A percentile compares a stretch with the other conserved stretches of the same genome.
Evolutionary conservation across 805 yeast species (phyloP).

Genomic region (Yamadazyma scolyti): DNA sequence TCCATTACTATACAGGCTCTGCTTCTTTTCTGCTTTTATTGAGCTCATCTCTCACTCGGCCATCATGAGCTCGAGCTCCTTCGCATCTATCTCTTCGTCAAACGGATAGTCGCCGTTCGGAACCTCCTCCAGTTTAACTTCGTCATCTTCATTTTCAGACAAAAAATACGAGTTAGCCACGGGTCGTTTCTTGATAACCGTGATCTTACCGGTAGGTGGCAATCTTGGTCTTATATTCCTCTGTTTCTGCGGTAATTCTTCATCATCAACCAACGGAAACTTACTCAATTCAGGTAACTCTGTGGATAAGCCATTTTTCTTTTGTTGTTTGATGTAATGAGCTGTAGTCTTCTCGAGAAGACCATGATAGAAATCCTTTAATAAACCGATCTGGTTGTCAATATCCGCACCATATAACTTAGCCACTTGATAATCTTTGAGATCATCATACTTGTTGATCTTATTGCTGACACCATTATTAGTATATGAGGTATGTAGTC

Average conservation of each 20-base stretch:
- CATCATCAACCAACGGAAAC: slow-evolving; percentile 65
- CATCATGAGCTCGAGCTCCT: slow-evolving; percentile 13
- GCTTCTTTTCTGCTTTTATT: too few species aligned
- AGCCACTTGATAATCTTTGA: slow-evolving; percentile 52
- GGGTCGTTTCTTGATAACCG: slow-evolving; percentile 62
- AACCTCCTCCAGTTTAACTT: slow-evolving; percentile 1
- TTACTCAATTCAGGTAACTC: slow-evolving; percentile 37
- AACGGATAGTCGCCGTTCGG: slow-evolving; percentile 4
- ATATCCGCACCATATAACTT: slow-evolving; percentile 52
- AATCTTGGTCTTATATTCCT: slow-evolving; percentile 72
- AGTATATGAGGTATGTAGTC: slow-evolving; percentile 56
- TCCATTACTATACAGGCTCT: too few species aligned
- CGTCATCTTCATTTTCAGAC: slow-evolving; percentile 21
- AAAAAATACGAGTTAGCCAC: slow-evolving; percentile 54
- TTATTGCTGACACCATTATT: slow-evolving; percentile 43
- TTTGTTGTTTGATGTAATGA: slow-evolving; percentile 36
- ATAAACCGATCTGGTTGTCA: slow-evolving; percentile 50
- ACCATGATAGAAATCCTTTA: slow-evolving; percentile 50
- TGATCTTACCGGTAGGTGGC: slow-evolving; percentile 87
- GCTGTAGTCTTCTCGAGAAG: slow-evolving; percentile 42
- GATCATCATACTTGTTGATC: slow-evolving; percentile 60
- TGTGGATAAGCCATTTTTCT: slow-evolving; percentile 35
- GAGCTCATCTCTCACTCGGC: too few species aligned
- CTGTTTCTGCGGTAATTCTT: slow-evolving; percentile 76
- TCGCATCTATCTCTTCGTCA: slow-evolving; percentile 11